phyloP scores from a whole-genome alignment of 2,329 filamentous ascomycete species.

The Pestalotiopsis sp. region DNA sequence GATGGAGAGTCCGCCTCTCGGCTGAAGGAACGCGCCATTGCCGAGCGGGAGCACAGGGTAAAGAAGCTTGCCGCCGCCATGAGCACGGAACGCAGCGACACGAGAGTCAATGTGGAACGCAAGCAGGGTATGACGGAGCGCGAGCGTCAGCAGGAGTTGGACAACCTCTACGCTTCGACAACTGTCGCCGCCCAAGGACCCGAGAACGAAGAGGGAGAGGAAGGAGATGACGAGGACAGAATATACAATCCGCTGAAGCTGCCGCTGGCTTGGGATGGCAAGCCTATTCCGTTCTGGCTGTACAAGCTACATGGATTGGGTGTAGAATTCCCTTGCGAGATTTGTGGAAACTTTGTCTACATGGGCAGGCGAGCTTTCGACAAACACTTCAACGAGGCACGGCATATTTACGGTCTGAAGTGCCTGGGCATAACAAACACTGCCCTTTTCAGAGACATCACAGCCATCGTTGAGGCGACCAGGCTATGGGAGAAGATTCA shows the following conservation, averaged over 20 bases:
- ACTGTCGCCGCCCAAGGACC: constrained; percentile 43
- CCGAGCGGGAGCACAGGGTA: constrained; percentile 83
- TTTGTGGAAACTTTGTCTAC: constrained; percentile 98
- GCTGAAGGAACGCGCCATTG: constrained; percentile 86
- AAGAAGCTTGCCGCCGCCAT: constrained; percentile 79
- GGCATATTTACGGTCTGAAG: constrained; percentile 91
- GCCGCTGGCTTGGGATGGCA: constrained; percentile 95
- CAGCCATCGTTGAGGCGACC: constrained; percentile 83
- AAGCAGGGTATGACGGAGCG: constrained; percentile 97
- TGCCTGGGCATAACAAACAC: constrained; percentile 93
- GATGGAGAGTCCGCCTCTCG: constrained; percentile 44
- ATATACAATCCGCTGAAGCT: constrained; percentile 97
- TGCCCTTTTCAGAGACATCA: constrained; percentile 90
- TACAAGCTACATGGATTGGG: constrained; percentile 96
- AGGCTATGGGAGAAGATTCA: constrained; percentile 93
- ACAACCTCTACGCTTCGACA: constrained; percentile 68
- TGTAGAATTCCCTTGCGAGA: constrained; percentile 92
- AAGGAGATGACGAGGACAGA: constrained; percentile 79
- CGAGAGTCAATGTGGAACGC: constrained; percentile 90
- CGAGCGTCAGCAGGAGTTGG: constrained; percentile 90
- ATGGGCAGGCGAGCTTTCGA: constrained; percentile 96
- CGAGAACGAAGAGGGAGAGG: constrained; percentile 61
- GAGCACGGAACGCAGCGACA: constrained; percentile 85
- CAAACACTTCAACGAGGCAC: constrained; percentile 95
- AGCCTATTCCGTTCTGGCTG: constrained; percentile 98